Percentiles rank a stretch among this genome's conserved stretches.
Evolutionary conservation across 2,329 filamentous ascomycete species (phyloP).

Genomic region (Alternaria arbusti): DNA sequence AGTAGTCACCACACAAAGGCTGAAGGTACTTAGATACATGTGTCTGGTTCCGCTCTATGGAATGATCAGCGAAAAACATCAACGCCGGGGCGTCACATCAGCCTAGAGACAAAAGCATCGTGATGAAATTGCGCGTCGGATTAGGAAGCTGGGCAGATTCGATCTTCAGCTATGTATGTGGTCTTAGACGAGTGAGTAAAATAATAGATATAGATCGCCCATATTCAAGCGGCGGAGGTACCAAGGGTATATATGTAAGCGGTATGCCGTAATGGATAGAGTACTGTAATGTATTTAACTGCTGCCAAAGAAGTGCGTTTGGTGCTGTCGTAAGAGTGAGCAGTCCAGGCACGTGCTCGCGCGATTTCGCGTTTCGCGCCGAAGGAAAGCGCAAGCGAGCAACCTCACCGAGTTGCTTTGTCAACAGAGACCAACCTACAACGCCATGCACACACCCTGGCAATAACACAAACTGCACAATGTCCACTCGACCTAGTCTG

Average conservation of each 20-base stretch:
- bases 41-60: neutral
- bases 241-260: too few species aligned
- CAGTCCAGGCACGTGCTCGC: slow-evolving; percentile 37
- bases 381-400: slow-evolving; percentile 16
- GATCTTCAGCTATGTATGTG: neutral
- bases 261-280: too few species aligned
- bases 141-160: neutral
- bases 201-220: too few species aligned
- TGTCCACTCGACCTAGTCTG: slow-evolving; percentile 25
- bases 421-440: slow-evolving; percentile 2
- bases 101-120: neutral
- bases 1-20: neutral
- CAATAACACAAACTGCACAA: slow-evolving; percentile 6
- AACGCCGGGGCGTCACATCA: neutral
- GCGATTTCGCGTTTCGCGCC: slow-evolving; percentile 37
- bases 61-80: neutral
- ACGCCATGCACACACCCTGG: neutral
- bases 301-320: neutral
- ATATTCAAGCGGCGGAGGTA: too few species aligned
- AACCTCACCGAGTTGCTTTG: slow-evolving; percentile 5
- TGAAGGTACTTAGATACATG: neutral
- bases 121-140: neutral
- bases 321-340: neutral
- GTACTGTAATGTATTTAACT: too few species aligned
- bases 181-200: neutral